A percentile compares a stretch with the other conserved stretches of the same genome.
Evolutionary conservation across 2,329 filamentous ascomycete genomes (phyloP).

Genomic region (Scopulariopsis brevicaulis): DNA sequence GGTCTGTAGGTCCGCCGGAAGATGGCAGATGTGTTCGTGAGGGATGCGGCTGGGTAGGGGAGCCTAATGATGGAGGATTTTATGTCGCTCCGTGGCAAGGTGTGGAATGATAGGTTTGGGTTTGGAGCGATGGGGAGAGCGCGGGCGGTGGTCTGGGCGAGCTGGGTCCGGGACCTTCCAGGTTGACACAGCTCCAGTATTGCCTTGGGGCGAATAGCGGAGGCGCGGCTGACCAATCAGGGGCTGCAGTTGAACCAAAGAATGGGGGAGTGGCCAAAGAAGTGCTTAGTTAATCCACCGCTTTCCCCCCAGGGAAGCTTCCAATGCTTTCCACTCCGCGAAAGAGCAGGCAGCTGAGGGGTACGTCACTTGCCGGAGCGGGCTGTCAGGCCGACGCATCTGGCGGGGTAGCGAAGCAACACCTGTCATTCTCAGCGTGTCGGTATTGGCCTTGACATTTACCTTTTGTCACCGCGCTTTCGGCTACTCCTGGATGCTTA

Average conservation of each 20-base stretch:
- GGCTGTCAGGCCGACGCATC: not conserved
- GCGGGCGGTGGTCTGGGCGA: not conserved
- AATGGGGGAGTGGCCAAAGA: not conserved
- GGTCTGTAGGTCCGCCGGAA: not conserved
- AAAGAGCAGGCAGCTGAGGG: constrained; percentile 1
- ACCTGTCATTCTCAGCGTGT: not conserved
- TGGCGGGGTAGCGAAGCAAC: not conserved
- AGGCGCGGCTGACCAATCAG: constrained; percentile 2
- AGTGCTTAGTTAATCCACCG: not conserved
- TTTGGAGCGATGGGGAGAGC: not conserved
- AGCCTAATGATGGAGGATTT: constrained; percentile 1
- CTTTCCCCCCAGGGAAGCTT: not conserved
- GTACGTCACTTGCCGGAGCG: not conserved
- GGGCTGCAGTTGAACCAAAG: not conserved
- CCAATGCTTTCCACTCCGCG: constrained; percentile 1
- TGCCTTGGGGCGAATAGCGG: constrained; percentile 3
- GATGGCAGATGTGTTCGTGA: not conserved
- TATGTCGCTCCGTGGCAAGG: constrained; percentile 1
- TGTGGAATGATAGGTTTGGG: not conserved
- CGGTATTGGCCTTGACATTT: not conserved
- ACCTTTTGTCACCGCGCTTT: not conserved
- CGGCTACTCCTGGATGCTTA: too few relatives aligned
- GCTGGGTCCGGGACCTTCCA: not conserved
- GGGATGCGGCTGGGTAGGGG: not conserved
- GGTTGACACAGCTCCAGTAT: not conserved